Percentiles rank a stretch among this genome's conserved stretches.
These are phyloP conservation scores for Lodderomyces elongisporus DNA, from an alignment of 1,139 yeast genomes.

Conservation along the genomic window DNA sequence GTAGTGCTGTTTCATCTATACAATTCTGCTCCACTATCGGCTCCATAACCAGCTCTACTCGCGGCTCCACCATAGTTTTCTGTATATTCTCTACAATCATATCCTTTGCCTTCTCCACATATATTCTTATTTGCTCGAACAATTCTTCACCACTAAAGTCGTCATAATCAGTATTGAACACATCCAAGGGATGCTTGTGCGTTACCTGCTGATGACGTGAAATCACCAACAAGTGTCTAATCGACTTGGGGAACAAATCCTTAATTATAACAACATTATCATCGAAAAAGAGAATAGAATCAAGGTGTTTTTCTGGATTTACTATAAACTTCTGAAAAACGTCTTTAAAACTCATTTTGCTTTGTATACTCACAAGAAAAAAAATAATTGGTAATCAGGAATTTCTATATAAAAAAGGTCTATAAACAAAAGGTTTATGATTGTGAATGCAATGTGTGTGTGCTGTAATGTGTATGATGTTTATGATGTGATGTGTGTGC, in stretches of 20 bases:
- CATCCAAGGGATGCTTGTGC: constrained; percentile 48
- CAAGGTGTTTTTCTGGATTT: constrained; percentile 20
- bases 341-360: constrained; percentile 33
- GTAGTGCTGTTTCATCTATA: constrained; percentile 10
- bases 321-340: constrained; percentile 33
- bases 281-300: constrained; percentile 38
- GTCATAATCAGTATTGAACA: constrained; percentile 29
- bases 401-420: too few species aligned
- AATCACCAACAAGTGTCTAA: constrained; percentile 55
- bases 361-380: too few species aligned
- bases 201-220: constrained; percentile 47
- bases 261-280: constrained; percentile 50
- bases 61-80: constrained; percentile 14
- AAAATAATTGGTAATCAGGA: background rate
- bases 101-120: constrained; percentile 41
- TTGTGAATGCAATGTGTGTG: too few species aligned
- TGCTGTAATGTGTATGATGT: too few species aligned
- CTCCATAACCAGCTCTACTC: too few species aligned
- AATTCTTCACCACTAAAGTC: constrained; percentile 17
- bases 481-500: too few species aligned
- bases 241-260: constrained; percentile 64
- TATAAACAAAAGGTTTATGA: too few species aligned
- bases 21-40: too few species aligned
- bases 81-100: constrained; percentile 34
- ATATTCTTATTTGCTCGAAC: constrained; percentile 26